phyloP scores from a whole-genome alignment of 805 yeast genomes.

The Kazachstania psychrophila region DNA sequence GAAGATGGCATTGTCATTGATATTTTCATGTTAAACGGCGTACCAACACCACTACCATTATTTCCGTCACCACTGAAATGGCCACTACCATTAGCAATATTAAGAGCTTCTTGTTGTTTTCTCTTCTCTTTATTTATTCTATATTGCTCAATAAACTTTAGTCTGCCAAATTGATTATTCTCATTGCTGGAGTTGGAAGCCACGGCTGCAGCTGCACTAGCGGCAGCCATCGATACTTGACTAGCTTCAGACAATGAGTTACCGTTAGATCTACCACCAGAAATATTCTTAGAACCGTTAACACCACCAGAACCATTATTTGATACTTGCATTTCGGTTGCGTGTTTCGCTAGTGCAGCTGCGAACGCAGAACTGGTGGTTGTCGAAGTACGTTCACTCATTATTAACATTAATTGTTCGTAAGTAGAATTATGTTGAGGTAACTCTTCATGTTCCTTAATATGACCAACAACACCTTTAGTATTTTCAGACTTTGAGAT shows the following conservation, averaged over 20 bases:
- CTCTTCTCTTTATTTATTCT: slow-evolving; percentile 54
- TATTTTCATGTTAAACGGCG: slow-evolving; percentile 26
- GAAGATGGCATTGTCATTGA: slow-evolving; percentile 26
- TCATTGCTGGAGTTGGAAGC: slow-evolving; percentile 26
- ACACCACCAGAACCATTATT: slow-evolving; percentile 3
- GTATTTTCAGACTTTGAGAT: slow-evolving; percentile 32
- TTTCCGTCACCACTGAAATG: slow-evolving; percentile 9
- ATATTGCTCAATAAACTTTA: slow-evolving; percentile 82
- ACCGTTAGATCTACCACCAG: slow-evolving; percentile 15
- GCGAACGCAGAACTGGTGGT: slow-evolving; percentile 34
- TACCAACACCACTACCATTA: slow-evolving; percentile 2
- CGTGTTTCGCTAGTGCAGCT: slow-evolving; percentile 27
- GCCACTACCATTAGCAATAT: slow-evolving; percentile 15
- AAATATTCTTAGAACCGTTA: slow-evolving; percentile 4
- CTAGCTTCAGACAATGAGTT: slow-evolving; percentile 8
- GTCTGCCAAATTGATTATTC: slow-evolving; percentile 65
- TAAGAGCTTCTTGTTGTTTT: slow-evolving; percentile 32
- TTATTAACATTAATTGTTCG: slow-evolving; percentile 78
- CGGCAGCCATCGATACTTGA: slow-evolving; percentile 30
- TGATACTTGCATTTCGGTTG: slow-evolving; percentile 13
- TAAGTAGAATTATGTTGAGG: slow-evolving; percentile 76
- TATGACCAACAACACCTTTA: slow-evolving; percentile 35
- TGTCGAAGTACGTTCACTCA: slow-evolving; percentile 40
- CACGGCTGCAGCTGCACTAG: slow-evolving; percentile 35
- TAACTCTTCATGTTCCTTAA: slow-evolving; percentile 54